phyloP scores from a whole-genome alignment of 495 filamentous ascomycete genomes.

The Penicillium crystallinum region DNA sequence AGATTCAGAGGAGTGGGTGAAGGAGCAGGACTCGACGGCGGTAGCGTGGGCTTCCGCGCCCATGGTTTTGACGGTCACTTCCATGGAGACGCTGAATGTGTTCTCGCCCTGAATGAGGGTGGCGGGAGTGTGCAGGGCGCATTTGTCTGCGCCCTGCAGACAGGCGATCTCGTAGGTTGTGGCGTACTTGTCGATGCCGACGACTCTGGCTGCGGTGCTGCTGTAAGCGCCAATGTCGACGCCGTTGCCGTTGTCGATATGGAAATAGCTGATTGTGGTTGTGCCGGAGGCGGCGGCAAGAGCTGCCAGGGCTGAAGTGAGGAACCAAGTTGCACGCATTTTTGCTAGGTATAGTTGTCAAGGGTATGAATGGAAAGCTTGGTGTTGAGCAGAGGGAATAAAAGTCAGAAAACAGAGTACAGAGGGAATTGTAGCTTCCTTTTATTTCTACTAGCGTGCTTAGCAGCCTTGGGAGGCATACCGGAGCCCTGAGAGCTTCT shows the following conservation, averaged over 20 bases:
- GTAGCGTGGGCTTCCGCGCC: background rate
- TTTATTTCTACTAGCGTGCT: conserved; percentile 1
- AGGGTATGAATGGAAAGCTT: background rate
- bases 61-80: background rate
- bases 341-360: background rate
- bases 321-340: conserved; percentile 1
- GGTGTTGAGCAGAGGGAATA: background rate
- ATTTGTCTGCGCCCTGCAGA: conserved; percentile 14
- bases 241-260: background rate
- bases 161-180: conserved; percentile 30
- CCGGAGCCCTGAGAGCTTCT: background rate
- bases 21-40: conserved; percentile 5
- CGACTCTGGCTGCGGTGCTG: conserved; percentile 22
- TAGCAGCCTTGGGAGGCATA: background rate
- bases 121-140: conserved; percentile 13
- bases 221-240: background rate
- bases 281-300: conserved; percentile 6
- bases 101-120: conserved; percentile 23
- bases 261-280: conserved; percentile 7
- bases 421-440: background rate
- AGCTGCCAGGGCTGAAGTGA: background rate
- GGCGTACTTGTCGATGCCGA: conserved; percentile 16
- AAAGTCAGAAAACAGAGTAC: background rate
- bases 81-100: conserved; percentile 6
- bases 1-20: conserved; percentile 13